Evolutionary conservation across 306 rosid genomes (phyloP).

Genomic region (Cicer chorassanicum): DNA sequence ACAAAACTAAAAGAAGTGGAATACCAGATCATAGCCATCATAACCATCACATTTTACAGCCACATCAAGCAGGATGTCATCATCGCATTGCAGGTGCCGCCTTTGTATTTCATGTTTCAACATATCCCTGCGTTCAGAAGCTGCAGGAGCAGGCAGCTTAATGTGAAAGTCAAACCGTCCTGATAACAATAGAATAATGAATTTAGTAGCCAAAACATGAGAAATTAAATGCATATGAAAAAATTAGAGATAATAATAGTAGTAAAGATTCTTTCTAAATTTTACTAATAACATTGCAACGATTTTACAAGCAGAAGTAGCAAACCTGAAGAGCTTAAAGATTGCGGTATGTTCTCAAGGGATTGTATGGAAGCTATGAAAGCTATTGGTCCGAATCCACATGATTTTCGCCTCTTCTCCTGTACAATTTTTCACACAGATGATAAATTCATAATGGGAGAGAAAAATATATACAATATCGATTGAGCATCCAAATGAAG

Average conservation of each 20-base stretch:
- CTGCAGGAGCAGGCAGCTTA: constrained; percentile 89
- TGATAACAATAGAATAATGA: constrained; percentile 44
- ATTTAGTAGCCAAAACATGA: constrained; percentile 40
- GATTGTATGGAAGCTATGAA: constrained; percentile 72
- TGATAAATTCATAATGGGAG: constrained; percentile 29
- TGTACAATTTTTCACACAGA: constrained; percentile 45
- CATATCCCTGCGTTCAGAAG: constrained; percentile 83
- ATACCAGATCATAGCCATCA: constrained; percentile 99
- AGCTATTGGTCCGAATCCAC: constrained; percentile 88
- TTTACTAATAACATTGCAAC: constrained; percentile 5
- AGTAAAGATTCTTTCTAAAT: constrained; percentile 11
- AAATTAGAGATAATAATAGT: not conserved
- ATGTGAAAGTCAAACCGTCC: constrained; percentile 94
- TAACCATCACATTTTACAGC: constrained; percentile 93
- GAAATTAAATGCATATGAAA: constrained; percentile 32
- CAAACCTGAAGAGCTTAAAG: constrained; percentile 92
- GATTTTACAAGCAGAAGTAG: constrained; percentile 38
- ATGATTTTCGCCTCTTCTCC: constrained; percentile 70
- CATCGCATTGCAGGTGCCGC: constrained; percentile 76
- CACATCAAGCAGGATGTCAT: constrained; percentile 72
- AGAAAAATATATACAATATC: constrained; percentile 11
- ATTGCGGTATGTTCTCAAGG: constrained; percentile 76
- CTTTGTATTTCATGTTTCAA: constrained; percentile 81
- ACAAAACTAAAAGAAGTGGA: constrained; percentile 24
- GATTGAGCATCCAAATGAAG: constrained; percentile 39